These are phyloP conservation scores for Cryomyces minteri DNA, from an alignment of 495 filamentous ascomycete species.

Conservation along the genomic window DNA sequence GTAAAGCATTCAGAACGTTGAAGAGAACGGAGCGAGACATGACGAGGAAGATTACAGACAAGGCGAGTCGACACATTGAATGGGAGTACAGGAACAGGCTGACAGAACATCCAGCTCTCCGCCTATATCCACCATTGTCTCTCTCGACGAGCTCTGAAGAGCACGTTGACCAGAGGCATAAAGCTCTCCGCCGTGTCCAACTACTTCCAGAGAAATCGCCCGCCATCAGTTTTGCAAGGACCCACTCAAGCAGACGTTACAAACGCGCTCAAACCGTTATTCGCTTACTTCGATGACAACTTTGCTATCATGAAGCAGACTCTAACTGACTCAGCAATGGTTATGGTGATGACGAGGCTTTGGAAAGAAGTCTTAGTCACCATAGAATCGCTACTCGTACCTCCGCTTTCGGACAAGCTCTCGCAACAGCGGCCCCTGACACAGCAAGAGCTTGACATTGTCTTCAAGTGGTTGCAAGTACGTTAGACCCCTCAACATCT, in stretches of 20 bases:
- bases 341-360: constrained; percentile 88
- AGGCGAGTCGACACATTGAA: constrained; percentile 71
- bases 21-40: constrained; percentile 95
- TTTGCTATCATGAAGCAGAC: constrained; percentile 98
- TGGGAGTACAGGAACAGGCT: constrained; percentile 13
- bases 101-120: constrained; percentile 41
- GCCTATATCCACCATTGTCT: constrained; percentile 84
- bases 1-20: constrained; percentile 84
- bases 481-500: not conserved
- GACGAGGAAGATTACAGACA: constrained; percentile 95
- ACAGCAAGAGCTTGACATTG: constrained; percentile 82
- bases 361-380: constrained; percentile 97
- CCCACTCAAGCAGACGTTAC: constrained; percentile 57
- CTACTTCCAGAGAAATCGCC: constrained; percentile 48
- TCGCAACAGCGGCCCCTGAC: constrained; percentile 75
- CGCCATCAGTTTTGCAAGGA: constrained; percentile 31
- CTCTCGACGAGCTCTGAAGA: constrained; percentile 60
- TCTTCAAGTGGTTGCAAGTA: constrained; percentile 68
- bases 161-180: constrained; percentile 53
- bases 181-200: constrained; percentile 60
- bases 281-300: constrained; percentile 95
- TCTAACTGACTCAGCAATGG: constrained; percentile 81
- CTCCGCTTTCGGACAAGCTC: constrained; percentile 87
- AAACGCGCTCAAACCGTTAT: constrained; percentile 71
- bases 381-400: constrained; percentile 78